Evolutionary conservation across 2,329 filamentous ascomycete genomes (phyloP).

Genomic region (Chaetomiaceae sp.): DNA sequence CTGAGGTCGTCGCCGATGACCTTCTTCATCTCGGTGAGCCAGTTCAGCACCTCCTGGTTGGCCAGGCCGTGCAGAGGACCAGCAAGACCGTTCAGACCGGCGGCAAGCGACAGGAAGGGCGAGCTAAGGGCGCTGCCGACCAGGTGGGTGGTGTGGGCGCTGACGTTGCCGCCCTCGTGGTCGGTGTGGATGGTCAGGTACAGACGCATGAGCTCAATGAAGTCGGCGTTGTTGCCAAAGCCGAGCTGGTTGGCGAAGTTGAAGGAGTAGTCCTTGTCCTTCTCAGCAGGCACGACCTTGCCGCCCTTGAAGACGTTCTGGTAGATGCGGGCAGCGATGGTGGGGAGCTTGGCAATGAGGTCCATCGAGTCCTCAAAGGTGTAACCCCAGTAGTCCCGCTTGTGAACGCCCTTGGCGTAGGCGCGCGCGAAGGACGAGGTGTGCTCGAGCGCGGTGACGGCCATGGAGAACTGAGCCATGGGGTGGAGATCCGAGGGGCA

Average conservation of each 20-base stretch:
- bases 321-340: constrained; percentile 97
- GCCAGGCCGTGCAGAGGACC: constrained; percentile 97
- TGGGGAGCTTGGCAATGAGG: constrained; percentile 98
- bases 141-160: constrained; percentile 96
- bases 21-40: constrained; percentile 99
- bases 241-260: constrained; percentile 99
- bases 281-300: constrained; percentile 92
- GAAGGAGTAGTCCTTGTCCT: constrained; percentile 99
- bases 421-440: constrained; percentile 97
- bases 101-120: constrained; percentile 91
- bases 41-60: constrained; percentile 99
- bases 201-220: constrained; percentile 95
- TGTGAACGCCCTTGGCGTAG: constrained; percentile 98
- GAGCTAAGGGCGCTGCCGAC: constrained; percentile 96
- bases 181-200: constrained; percentile 99
- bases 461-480: constrained; percentile 98
- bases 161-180: constrained; percentile 99
- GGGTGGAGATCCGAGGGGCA: constrained; percentile 98
- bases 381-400: constrained; percentile 99
- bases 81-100: constrained; percentile 95
- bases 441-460: constrained; percentile 96
- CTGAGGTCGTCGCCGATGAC: constrained; percentile 86
- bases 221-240: constrained; percentile 91
- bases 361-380: constrained; percentile 99
- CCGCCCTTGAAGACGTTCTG: constrained; percentile 99